Conservation (phyloP, 23 red algal genomes). For the Gracilaria vermiculophylla region DNA sequence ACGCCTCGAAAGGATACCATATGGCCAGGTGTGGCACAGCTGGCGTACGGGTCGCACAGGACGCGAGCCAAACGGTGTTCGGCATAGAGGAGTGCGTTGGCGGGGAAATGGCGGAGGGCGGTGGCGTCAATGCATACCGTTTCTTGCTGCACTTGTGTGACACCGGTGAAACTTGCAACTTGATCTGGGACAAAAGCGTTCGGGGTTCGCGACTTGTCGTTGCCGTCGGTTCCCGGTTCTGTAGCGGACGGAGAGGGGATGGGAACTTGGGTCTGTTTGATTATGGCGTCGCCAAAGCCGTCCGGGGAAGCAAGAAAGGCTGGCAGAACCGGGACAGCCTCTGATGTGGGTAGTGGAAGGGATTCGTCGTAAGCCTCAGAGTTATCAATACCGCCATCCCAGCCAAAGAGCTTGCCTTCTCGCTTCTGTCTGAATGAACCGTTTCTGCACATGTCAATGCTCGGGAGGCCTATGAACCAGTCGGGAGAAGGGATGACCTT, state of each 20-base stretch:
- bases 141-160: background rate
- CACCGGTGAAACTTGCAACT: no score
- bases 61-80: conserved; percentile 31
- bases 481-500: conserved; percentile 31
- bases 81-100: background rate
- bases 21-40: conserved; percentile 37
- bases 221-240: background rate
- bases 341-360: background rate
- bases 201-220: background rate
- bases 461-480: conserved; percentile 32
- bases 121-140: conserved; percentile 30
- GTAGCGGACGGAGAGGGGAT: background rate
- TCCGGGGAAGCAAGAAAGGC: background rate
- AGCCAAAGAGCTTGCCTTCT: background rate
- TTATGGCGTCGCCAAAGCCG: background rate
- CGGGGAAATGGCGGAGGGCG: conserved; percentile 19
- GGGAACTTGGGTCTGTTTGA: background rate
- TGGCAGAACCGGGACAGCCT: background rate
- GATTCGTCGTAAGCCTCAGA: background rate
- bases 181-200: background rate
- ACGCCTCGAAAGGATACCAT: conserved; percentile 10
- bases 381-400: conserved; percentile 24
- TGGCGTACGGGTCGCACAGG: conserved; percentile 34
- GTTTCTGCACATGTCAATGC: conserved; percentile 1
- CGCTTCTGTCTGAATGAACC: background rate